Conservation (phyloP, 2,329 filamentous ascomycete genomes). For the Aspergillus sp. region DNA sequence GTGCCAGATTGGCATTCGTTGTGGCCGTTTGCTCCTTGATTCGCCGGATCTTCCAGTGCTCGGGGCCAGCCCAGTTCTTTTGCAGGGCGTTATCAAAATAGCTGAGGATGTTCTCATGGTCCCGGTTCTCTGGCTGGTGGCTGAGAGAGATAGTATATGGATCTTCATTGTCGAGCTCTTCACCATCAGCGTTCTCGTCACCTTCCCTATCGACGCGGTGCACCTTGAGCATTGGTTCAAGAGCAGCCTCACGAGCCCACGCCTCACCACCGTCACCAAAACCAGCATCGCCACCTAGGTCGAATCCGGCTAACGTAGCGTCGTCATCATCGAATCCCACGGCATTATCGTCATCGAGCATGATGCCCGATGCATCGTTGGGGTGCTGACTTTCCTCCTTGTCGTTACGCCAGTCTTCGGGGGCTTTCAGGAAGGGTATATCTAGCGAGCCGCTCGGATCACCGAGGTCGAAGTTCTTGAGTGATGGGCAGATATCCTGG, state of each 20-base stretch:
- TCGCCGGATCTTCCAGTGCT: conserved; percentile 95
- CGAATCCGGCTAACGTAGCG: conserved; percentile 68
- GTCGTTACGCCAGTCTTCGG: conserved; percentile 79
- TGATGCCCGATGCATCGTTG: conserved; percentile 74
- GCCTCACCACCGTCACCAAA: conserved; percentile 96
- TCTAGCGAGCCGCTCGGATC: conserved; percentile 82
- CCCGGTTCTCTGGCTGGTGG: conserved; percentile 65
- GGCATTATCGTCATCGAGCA: conserved; percentile 83
- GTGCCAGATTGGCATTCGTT: conserved; percentile 41
- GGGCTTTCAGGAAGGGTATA: conserved; percentile 86
- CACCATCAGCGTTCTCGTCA: conserved; percentile 55
- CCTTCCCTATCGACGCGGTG: conserved; percentile 59
- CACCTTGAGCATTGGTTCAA: conserved; percentile 82
- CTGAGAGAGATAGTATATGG: conserved; percentile 80
- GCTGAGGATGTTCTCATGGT: conserved; percentile 92
- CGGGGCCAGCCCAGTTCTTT: conserved; percentile 97
- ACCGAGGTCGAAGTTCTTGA: conserved; percentile 91
- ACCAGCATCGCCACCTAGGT: conserved; percentile 69
- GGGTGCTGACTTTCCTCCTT: conserved; percentile 58
- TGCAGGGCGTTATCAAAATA: conserved; percentile 96
- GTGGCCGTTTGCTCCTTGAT: conserved; percentile 75
- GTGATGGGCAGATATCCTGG: conserved; percentile 89
- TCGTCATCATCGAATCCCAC: conserved; percentile 82
- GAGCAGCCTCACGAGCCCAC: conserved; percentile 87
- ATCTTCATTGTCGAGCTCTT: conserved; percentile 65